Base-by-base conservation (phyloP, 306 rosid genomes). In the Fragaria iinumae region DNA sequence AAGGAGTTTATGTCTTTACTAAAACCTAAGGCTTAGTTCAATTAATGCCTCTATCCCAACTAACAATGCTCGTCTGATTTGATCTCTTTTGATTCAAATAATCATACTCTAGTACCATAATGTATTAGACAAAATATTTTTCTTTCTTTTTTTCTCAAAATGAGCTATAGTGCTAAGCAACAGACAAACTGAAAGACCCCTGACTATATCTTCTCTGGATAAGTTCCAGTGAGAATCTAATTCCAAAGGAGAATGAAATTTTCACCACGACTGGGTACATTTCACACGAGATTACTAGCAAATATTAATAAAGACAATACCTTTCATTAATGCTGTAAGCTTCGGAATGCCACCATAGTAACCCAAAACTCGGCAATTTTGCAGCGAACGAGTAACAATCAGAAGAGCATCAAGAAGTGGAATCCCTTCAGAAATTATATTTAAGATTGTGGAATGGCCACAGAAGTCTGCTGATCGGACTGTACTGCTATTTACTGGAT, bases 271-370 rank as follows among this genome's bases (percentile, higher is more conserved):
- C 60, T 39, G 21, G 71, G 18, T 9, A 20, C 29, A 47, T 36
- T 57, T 12, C 63, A n/a, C 36, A 70, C 56, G 14, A 18, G 64
- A 49, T 49, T 72, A 44, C 10, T 27, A 47, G 69, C 32, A 77
- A 25, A 67, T 23, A 36, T 48, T 17, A 69, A 52, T 62, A 78
- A 38, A 34, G 11, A 76, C 49, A 76, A 77, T 82, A 95, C 99
- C 99, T 92, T 95, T 95, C 99, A 92, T 88, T 80, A 95, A 72
- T 45, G 96, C 99, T 8, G 91, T 92, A 38, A 95, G 90, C 83
- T 92, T 95, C 79, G 88, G 96, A 83, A 95, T 84, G 74, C 99
- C 99, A 75, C 97, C 90, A 80, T 83, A 88, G 87, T 90, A 92
- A 80, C 99, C 96, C 85, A 95, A 92, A 67, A 92, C 88, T 81